Base-by-base conservation (phyloP, 2,329 filamentous ascomycete species). In the Pseudodiploospora longispora region DNA sequence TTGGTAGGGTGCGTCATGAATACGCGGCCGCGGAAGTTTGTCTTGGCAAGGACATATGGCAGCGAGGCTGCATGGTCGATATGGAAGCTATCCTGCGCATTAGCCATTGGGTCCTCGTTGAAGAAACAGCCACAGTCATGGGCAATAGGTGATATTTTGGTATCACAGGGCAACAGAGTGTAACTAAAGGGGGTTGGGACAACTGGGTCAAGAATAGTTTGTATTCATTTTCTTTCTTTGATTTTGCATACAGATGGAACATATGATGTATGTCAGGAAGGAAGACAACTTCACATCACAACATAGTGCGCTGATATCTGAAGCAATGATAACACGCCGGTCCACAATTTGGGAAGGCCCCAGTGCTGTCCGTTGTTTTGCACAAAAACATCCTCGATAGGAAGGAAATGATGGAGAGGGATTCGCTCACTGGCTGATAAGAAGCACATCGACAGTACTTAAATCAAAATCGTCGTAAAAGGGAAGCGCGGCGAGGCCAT, bases 1-100 rank as follows among this genome's bases (percentile, higher is more conserved):
- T 98, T 97, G 38, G 93, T 98, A 2, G 93, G 89, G 71, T 98
- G 93, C 41, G 93, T 98, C 91, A 97, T 98, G 71, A 96, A 97
- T 49, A 97, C 91, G 27, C 90, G 82, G 40, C 93, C 93, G 52
- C 86, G 85, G 72, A 98, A 98, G 65, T 96, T 96, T 33, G 93
- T 97, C 71, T 98, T 98, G 52, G 91, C 87, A 52, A 98, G 78
- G 47, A 98, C 93, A 63, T 97, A 98, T 37, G 93, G 93, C 38
- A 98, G 72, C n/a, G 91, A 95, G 10, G 91, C 91, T n/a, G 93
- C 93, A 70, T 98, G 93, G 61, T 98, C 93, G 62, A 97, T 77
- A 65, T 98, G 93, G 62, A 98, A 98, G 85, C 91, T 96, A 53
- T 55, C 31, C 28, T 50, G 35, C 43, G 41, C 39, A 50, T 61